phyloP scores from a whole-genome alignment of 768 basidiomycete species.

The Tricholomella constricta region DNA sequence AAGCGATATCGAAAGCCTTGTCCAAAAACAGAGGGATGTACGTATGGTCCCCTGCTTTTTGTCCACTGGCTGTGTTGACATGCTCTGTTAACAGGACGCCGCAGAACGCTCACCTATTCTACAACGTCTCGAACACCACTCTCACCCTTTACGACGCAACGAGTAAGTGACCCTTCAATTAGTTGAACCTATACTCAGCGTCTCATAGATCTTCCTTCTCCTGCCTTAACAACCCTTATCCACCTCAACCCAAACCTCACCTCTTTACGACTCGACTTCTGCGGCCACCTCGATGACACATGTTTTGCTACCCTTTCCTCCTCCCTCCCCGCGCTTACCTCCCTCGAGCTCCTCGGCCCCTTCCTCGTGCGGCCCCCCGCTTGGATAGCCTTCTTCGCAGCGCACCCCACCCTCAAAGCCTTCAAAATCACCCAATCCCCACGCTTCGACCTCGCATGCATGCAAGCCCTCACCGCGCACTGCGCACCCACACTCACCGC shows the following conservation, averaged over 20 bases:
- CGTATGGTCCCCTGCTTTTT: conserved; percentile 33
- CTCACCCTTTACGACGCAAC: conserved; percentile 89
- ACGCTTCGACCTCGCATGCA: conserved; percentile 75
- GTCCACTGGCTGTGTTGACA: background rate
- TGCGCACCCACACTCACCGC: conserved; percentile 52
- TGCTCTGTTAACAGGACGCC: conserved; percentile 51
- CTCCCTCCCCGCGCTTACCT: conserved; percentile 64
- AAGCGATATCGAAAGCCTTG: conserved; percentile 80
- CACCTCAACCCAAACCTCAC: conserved; percentile 85
- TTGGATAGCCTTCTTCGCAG: conserved; percentile 76
- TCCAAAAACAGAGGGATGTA: conserved; percentile 82
- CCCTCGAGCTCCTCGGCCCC: conserved; percentile 83
- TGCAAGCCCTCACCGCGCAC: conserved; percentile 58
- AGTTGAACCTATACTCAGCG: conserved; percentile 26
- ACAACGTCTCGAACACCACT: conserved; percentile 64
- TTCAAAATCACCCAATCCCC: conserved; percentile 87
- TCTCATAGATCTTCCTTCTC: conserved; percentile 61
- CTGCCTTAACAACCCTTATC: conserved; percentile 69
- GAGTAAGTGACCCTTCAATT: conserved; percentile 50
- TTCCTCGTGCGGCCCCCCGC: conserved; percentile 75
- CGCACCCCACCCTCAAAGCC: conserved; percentile 61
- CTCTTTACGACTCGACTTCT: conserved; percentile 78
- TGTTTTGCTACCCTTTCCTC: conserved; percentile 61
- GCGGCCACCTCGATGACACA: conserved; percentile 75
- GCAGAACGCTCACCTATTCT: conserved; percentile 84